phyloP scores from a whole-genome alignment of 2,329 filamentous ascomycete genomes.

The Cercospora citrullina region DNA sequence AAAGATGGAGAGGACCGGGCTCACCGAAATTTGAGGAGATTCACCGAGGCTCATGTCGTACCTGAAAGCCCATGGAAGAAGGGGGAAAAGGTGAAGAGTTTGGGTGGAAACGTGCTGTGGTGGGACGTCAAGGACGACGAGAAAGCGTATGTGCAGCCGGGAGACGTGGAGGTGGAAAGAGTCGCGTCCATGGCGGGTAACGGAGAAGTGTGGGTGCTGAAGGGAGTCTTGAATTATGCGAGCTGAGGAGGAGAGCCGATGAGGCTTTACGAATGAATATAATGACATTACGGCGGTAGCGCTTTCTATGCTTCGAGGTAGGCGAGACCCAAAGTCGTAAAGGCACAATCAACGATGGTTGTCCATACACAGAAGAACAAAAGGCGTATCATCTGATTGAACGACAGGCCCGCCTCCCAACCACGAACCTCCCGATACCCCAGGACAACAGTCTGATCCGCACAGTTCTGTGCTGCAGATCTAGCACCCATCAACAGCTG shows the following conservation, averaged over 20 bases:
- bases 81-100: conserved; percentile 63
- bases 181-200: conserved; percentile 78
- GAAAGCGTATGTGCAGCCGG: conserved; percentile 72
- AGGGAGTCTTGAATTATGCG: conserved; percentile 59
- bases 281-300: not conserved
- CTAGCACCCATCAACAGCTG: not conserved
- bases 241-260: conserved; percentile 9
- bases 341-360: not conserved
- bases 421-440: not conserved
- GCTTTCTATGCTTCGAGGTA: not conserved
- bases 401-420: not conserved
- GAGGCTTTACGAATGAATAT: not conserved
- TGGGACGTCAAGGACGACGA: conserved; percentile 71
- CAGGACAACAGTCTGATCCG: not conserved
- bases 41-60: conserved; percentile 85
- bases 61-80: conserved; percentile 73
- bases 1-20: conserved; percentile 73
- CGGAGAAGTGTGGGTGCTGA: conserved; percentile 82
- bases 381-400: not conserved
- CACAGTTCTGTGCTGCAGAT: not conserved
- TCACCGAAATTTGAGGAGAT: conserved; percentile 70
- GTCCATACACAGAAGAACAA: not conserved
- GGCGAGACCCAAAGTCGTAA: not conserved
- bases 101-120: conserved; percentile 72
- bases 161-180: conserved; percentile 72